Conservation (phyloP, 139 green algal genomes). For the Coelastrella sp. region DNA sequence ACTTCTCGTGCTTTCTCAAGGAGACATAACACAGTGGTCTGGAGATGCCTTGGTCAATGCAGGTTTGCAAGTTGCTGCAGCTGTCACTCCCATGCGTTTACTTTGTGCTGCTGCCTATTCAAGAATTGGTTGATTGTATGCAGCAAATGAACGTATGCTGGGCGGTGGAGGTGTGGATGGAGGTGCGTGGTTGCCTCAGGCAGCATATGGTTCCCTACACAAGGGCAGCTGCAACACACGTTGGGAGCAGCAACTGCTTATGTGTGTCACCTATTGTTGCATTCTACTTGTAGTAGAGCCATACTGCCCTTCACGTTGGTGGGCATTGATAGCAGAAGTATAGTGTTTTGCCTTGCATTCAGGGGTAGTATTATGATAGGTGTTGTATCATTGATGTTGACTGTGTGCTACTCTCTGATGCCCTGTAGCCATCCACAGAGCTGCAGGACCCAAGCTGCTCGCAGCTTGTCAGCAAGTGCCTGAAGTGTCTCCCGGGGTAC, state of each 20-base stretch:
- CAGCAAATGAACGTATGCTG: slow-evolving; percentile 89
- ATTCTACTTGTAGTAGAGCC: no score
- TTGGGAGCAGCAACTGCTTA: not conserved
- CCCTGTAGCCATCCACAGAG: slow-evolving; percentile 83
- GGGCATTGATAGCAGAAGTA: no score
- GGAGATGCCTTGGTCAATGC: slow-evolving; percentile 90
- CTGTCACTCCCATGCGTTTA: no score
- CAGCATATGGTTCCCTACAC: no score
- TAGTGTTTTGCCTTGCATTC: no score
- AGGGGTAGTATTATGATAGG: no score
- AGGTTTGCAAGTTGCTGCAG: slow-evolving; percentile 52
- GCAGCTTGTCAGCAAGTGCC: slow-evolving; percentile 74
- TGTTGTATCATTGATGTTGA: no score
- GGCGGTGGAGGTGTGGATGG: slow-evolving; percentile 91
- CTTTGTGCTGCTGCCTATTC: no score
- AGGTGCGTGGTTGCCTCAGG: slow-evolving; percentile 52
- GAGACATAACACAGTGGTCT: slow-evolving; percentile 78
- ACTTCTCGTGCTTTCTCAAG: slow-evolving; percentile 65
- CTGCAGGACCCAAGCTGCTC: slow-evolving; percentile 79
- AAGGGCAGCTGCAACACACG: not conserved
- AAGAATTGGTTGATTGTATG: not conserved
- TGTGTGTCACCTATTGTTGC: no score
- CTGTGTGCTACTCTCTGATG: no score
- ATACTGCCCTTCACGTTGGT: no score
- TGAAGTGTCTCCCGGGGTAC: slow-evolving; percentile 64